Base-by-base conservation (phyloP, 2,329 filamentous ascomycete genomes). In the Plectosphaerella sp. region DNA sequence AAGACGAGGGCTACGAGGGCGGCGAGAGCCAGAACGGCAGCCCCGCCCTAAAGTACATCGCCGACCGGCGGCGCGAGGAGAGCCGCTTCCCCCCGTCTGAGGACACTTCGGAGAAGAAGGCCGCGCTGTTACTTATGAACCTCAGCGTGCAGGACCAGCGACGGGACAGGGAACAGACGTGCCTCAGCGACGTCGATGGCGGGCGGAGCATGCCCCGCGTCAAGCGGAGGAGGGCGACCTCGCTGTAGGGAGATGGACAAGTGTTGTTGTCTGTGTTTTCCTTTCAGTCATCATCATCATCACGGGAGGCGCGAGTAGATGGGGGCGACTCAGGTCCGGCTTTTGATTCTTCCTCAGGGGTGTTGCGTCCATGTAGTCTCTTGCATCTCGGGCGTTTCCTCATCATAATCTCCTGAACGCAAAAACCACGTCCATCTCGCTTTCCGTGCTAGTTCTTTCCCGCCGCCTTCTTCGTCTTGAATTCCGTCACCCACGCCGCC, bases 401-500 rank as follows among this genome's bases (percentile, higher is more conserved):
- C 41, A 16, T 18, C 18, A 12, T 12, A 12, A 12, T 18, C 16
- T 43, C 41, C 41, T 12, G 18, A 12, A 18, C 22, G n/a, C 41
- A 43, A 12, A 47, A 48, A 24, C 39, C 16, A 50, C 33, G 43
- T 25, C 8, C n/a, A n/a, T n/a, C n/a, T n/a, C n/a, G n/a, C n/a
- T n/a, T n/a, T n/a, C n/a, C 18, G 10, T 50, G 24, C 24, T 25
- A 58, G 46, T 61, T 64, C 62, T 54, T 75, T 63, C 77, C 75
- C 3, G 71, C 73, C 4, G 75, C 78, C 69, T 83, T 89, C 66
- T 89, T 85, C 62, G 75, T 79, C 75, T 97, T 97, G 67, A 91
- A 92, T 61, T 94, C 88, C 57, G 82, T 80, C 36, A 96, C 85
- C 86, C 92, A 99, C n/a, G 68, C 78, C 9, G 78, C 78, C 1